Percentiles rank a stretch among this genome's conserved stretches.
Conservation (phyloP, 2,329 filamentous ascomycete species). For the Aspergillus sp. region DNA sequence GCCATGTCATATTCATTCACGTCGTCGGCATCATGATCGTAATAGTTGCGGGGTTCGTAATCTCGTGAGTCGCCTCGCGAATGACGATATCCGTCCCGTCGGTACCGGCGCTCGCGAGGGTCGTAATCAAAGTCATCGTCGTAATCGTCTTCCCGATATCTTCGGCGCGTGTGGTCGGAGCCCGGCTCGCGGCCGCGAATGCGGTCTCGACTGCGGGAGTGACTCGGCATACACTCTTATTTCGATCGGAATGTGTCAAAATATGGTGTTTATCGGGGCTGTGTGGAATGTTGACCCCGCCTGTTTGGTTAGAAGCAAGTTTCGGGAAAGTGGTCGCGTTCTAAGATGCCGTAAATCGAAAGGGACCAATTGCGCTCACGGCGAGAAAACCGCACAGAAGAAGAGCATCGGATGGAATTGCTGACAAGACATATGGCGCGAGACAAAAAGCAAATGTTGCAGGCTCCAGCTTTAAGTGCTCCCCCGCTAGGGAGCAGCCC, state of each 20-base stretch:
- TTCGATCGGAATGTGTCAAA: constrained; percentile 6
- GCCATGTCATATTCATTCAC: constrained; percentile 17
- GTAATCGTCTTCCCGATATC: constrained; percentile 24
- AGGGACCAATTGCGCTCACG: neutral
- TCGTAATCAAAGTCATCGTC: constrained; percentile 24
- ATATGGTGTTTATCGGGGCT: neutral
- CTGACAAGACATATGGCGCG: constrained; percentile 1
- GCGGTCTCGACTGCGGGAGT: constrained; percentile 35
- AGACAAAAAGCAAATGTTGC: neutral
- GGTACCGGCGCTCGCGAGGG: constrained; percentile 20
- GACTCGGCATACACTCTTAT: constrained; percentile 30
- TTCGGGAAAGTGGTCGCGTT: neutral
- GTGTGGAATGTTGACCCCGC: neutral
- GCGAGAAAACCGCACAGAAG: neutral
- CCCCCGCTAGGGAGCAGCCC: neutral
- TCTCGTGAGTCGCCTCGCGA: constrained; percentile 22
- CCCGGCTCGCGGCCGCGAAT: constrained; percentile 21
- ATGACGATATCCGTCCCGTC: constrained; percentile 18
- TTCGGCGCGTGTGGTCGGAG: constrained; percentile 13
- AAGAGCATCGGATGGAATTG: neutral
- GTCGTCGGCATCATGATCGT: constrained; percentile 18
- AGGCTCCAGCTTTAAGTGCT: neutral
- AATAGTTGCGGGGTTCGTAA: constrained; percentile 20
- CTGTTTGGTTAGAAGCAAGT: neutral
- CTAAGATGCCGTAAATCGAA: neutral